Base-by-base conservation (phyloP, 2,329 filamentous ascomycete species). In the Capronia epimyces region DNA sequence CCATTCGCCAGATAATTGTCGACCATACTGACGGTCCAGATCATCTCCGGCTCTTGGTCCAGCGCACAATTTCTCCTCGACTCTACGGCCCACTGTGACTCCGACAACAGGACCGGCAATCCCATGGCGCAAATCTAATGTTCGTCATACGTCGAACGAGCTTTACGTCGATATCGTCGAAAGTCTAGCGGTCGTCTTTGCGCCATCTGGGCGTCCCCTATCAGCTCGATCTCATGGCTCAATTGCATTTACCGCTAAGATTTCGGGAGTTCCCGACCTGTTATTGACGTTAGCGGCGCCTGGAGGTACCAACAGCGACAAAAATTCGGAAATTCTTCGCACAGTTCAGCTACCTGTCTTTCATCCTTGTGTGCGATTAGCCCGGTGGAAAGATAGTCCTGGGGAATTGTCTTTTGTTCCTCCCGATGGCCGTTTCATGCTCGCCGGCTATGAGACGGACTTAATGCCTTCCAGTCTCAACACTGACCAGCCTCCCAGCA, bases 151-250 rank as follows among this genome's bases (percentile, higher is more conserved):
- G 3, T 95, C 87, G 49, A 98, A 97, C 69, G 93, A 98, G 69
- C 77, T 98, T 60, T 97, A 97, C 67, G 91, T 95, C 50, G 93
- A 98, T 66, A 82, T 98, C 10, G 82, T 98, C 55, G 93, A 98
- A 72, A 89, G 87, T 1, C 75, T 98, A 0, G 81, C 83, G 1
- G 88, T 96, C 34, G 95, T 86, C 0, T 78, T 97, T 36, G 89
- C 93, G 0, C 93, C 93, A 0, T 96, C 90, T 0, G 93, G 93
- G 3, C 79, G 89, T 12, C 85, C 91, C 1, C 76, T 98, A 18
- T 83, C 88, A 6, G 91, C 93, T 2, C 84, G 95, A 58, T 87
- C 89, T 12, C 87, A 93, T 61, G 93, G 93, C 13, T 94, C 89
- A 3, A 91, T 98, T 60, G 90, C 88, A 1, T 97, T 97, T 67